Percentiles rank a stretch among this genome's conserved stretches.
phyloP scores from a whole-genome alignment of 208 protist genomes.

The Balamuthia mandrillaris region DNA sequence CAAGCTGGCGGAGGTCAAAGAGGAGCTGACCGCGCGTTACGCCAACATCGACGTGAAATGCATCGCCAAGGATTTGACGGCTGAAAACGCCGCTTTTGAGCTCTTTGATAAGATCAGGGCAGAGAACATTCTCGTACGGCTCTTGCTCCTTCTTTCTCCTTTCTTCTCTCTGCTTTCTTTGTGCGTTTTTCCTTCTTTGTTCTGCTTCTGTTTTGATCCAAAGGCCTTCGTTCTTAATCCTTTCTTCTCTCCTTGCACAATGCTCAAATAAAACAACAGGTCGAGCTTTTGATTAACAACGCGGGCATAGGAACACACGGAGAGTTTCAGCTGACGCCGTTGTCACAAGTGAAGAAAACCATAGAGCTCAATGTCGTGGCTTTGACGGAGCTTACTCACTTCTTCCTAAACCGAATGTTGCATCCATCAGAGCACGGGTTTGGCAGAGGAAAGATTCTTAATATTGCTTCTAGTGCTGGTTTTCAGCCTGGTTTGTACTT shows the following conservation, averaged over 20 bases:
- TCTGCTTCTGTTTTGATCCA: neutral
- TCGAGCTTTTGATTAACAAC: slow-evolving; percentile 11
- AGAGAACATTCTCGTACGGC: neutral
- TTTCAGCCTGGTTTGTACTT: neutral
- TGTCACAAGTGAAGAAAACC: neutral
- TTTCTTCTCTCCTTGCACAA: too few species aligned
- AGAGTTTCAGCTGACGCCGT: neutral
- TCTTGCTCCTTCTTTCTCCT: neutral
- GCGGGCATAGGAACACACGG: neutral
- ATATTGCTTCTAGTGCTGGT: neutral
- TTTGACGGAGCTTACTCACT: slow-evolving; percentile 11
- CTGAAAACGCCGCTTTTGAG: neutral
- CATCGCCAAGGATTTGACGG: neutral
- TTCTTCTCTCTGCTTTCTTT: too few species aligned
- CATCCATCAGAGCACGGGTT: slow-evolving; percentile 6
- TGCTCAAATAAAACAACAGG: neutral
- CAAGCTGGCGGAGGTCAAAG: neutral
- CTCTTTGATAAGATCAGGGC: neutral
- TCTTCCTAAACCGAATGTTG: neutral
- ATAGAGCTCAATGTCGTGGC: slow-evolving; percentile 17
- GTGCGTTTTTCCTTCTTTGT: neutral
- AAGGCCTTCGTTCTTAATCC: too few species aligned
- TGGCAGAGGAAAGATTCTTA: neutral
- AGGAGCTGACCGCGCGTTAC: neutral
- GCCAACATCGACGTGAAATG: neutral